Evolutionary conservation across 257 asterid species (phyloP).

Genomic region (Scutellaria baicalensis): DNA sequence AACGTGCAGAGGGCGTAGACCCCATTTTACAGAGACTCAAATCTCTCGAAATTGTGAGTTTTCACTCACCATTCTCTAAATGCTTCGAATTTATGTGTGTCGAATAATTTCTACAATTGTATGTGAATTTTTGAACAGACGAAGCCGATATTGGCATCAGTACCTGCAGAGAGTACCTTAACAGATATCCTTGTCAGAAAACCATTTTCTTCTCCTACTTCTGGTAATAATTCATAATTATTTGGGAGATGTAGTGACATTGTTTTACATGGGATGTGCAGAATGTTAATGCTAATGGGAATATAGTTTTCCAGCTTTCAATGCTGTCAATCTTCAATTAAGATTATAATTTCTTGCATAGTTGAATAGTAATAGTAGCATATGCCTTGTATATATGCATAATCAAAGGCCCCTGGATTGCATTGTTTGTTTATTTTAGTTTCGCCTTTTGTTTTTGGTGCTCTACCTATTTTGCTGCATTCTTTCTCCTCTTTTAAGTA

Average conservation of each 20-base stretch:
- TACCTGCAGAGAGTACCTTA: conserved; percentile 73
- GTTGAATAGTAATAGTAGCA: background rate
- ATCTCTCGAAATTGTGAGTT: conserved; percentile 71
- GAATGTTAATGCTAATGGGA: background rate
- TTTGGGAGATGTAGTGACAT: background rate
- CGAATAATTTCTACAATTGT: background rate
- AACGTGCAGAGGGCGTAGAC: conserved; percentile 57
- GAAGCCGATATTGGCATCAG: conserved; percentile 68
- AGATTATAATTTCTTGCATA: background rate
- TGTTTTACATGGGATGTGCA: background rate
- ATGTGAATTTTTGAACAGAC: conserved; percentile 34
- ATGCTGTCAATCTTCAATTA: background rate
- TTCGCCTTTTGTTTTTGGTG: background rate
- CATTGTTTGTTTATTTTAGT: background rate
- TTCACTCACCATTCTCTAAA: background rate
- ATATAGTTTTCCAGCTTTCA: background rate
- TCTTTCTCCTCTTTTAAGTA: background rate
- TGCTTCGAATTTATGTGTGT: background rate
- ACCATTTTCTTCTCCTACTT: conserved; percentile 51
- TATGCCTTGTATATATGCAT: background rate
- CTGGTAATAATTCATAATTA: conserved; percentile 33
- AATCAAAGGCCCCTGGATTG: background rate
- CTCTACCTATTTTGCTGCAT: background rate
- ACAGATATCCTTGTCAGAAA: conserved; percentile 79
- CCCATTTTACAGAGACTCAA: conserved; percentile 69